phyloP scores from a whole-genome alignment of 1,284 basidiomycete genomes.

The Fomitopsis palustris region DNA sequence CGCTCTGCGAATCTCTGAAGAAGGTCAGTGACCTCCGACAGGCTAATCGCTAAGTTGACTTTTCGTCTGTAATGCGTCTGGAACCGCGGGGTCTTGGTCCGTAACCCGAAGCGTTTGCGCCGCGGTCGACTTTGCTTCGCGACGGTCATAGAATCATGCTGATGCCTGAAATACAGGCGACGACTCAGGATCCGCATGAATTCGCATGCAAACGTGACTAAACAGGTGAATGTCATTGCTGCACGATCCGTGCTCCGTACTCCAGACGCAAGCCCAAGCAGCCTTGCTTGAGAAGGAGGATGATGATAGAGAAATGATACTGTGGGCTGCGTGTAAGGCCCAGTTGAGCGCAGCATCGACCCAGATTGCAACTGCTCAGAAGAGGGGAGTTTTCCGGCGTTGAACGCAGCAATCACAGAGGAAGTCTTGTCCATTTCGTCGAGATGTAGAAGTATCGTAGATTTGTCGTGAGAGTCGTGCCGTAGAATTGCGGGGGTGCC shows the following conservation, averaged over 20 bases:
- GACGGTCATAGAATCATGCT: neutral
- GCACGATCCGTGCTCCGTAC: neutral
- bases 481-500: neutral
- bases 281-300: too few relatives aligned
- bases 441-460: neutral
- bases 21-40: neutral
- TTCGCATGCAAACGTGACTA: neutral
- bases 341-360: conserved; percentile 49
- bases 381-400: conserved; percentile 61
- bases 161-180: neutral
- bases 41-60: neutral
- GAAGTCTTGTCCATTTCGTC: conserved; percentile 54
- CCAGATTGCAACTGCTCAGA: conserved; percentile 46
- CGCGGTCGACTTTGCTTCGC: neutral
- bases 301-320: too few relatives aligned
- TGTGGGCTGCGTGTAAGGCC: too few relatives aligned
- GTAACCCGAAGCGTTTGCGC: too few relatives aligned
- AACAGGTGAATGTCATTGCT: neutral
- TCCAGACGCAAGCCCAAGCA: neutral
- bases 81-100: too few relatives aligned
- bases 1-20: neutral
- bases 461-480: neutral
- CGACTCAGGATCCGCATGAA: neutral
- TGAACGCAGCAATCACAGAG: conserved; percentile 56
- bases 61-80: neutral